Evolutionary conservation across 2,329 filamentous ascomycete genomes (phyloP), one percentile per base, ranked within the genome.

Genomic region (Fusarium humuli): DNA sequence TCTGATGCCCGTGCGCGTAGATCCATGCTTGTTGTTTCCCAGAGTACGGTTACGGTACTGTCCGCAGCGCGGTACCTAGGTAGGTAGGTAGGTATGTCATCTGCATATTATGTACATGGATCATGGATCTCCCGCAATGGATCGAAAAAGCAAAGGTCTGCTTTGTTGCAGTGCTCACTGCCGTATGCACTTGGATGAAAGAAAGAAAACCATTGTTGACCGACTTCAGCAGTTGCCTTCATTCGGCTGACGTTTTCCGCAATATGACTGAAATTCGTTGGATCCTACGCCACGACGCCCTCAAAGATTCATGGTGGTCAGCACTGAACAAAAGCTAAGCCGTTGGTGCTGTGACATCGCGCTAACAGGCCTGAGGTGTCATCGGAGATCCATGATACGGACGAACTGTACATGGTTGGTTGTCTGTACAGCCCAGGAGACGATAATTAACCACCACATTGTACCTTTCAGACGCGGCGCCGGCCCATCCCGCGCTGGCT

Each of bases 401-500:
- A 20, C 23, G 41, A 23, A 20, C 23, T 40, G 22, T 34, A 49
- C 11, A 30, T 49, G 23, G 34, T 37, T 37, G 34, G 34, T 37
- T 37, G 34, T 37, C 34, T 37, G 34, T 34, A 50, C 30, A 34
- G 49, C 20, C n/a, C 32, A n/a, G 37, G 29, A 25, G 11, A 13
- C n/a, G 22, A 52, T n/a, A 14, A 20, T 25, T 27, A 20, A 41
- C 13, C 49, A n/a, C 20, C 22, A 44, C 10, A 25, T n/a, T n/a
- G 32, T 22, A 40, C 25, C 27, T 42, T 65, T 52, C 29, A 44
- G 41, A 60, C 47, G 63, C 67, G 68, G 68, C 63, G 68, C 52
- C 68, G 67, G 68, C 50, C 49, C 68, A 68, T 70, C 67, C 68
- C 68, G 63, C 40, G 16, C 47, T 50, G 22, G 58, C 45, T 55